Evolutionary conservation across 2,329 filamentous ascomycete genomes (phyloP).

Genomic region (Hymenoscyphus fraxineus): DNA sequence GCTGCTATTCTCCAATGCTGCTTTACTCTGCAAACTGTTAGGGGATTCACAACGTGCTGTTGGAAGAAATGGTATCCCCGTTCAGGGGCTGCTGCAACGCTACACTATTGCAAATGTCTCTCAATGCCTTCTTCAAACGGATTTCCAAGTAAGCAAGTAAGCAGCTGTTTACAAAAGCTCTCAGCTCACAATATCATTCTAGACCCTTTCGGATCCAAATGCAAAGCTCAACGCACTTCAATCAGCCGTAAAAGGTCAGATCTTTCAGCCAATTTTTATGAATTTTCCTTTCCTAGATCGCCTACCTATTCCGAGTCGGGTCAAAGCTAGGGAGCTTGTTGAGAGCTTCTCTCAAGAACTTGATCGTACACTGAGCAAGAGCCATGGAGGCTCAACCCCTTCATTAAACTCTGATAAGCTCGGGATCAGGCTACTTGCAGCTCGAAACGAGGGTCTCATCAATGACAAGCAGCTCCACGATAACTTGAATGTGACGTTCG

Average conservation of each 20-base stretch:
- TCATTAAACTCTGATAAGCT: conserved; percentile 8
- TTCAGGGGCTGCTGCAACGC: conserved; percentile 8
- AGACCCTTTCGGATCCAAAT: conserved; percentile 6
- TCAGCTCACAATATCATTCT: not conserved
- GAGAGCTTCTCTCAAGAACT: conserved; percentile 6
- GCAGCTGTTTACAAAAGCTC: not conserved
- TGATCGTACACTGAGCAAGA: not conserved
- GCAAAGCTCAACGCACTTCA: conserved; percentile 5
- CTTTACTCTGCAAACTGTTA: conserved; percentile 7
- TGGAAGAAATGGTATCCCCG: conserved; percentile 6
- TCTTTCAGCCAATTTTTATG: conserved; percentile 10
- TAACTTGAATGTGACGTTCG: conserved; percentile 9
- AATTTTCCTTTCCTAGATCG: conserved; percentile 11
- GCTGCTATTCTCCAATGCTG: conserved; percentile 5
- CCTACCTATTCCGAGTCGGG: conserved; percentile 7
- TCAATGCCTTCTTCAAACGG: conserved; percentile 9
- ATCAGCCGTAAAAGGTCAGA: conserved; percentile 7
- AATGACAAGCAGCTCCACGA: conserved; percentile 8
- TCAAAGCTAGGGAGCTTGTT: conserved; percentile 7
- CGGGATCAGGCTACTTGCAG: conserved; percentile 8
- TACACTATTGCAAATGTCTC: conserved; percentile 14
- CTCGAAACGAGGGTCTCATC: conserved; percentile 10
- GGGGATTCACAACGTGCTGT: not conserved
- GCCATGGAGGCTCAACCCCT: not conserved
- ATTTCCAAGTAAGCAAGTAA: conserved; percentile 6